Percentiles rank a stretch among this genome's conserved stretches.
Evolutionary conservation across 2,329 filamentous ascomycete genomes (phyloP).

Genomic region (Fusarium vanettenii): DNA sequence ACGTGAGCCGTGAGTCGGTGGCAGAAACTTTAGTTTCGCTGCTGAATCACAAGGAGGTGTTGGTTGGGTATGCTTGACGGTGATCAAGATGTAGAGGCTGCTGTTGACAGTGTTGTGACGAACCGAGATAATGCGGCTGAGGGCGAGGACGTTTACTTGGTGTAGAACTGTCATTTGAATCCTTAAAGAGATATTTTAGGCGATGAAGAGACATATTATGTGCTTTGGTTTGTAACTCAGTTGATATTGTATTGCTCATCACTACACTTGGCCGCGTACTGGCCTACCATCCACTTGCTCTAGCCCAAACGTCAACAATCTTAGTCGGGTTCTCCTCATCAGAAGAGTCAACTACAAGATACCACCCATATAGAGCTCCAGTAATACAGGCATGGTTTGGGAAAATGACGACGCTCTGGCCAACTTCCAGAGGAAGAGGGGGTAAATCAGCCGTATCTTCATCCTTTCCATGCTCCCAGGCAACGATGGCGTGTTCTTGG

Average conservation of each 20-base stretch:
- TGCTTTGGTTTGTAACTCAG: neutral
- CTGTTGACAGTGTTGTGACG: neutral
- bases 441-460: neutral
- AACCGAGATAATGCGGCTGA: neutral
- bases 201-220: neutral
- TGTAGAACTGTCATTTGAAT: neutral
- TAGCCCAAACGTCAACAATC: slow-evolving; percentile 69
- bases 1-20: neutral
- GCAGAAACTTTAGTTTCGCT: neutral
- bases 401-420: slow-evolving; percentile 58
- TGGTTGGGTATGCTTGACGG: neutral
- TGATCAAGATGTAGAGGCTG: neutral
- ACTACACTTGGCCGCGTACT: neutral
- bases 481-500: slow-evolving; percentile 72
- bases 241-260: neutral
- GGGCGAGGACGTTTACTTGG: neutral
- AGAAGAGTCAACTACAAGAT: slow-evolving; percentile 60
- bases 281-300: slow-evolving; percentile 63
- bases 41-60: neutral
- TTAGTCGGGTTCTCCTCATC: slow-evolving; percentile 53
- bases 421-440: slow-evolving; percentile 58
- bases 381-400: slow-evolving; percentile 75
- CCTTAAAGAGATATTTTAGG: neutral
- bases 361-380: slow-evolving; percentile 70
- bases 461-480: slow-evolving; percentile 54